Evolutionary conservation across 2,329 filamentous ascomycete species (phyloP), one percentile per base, ranked within the genome.

Genomic region (Scopulariopsis brevicaulis): DNA sequence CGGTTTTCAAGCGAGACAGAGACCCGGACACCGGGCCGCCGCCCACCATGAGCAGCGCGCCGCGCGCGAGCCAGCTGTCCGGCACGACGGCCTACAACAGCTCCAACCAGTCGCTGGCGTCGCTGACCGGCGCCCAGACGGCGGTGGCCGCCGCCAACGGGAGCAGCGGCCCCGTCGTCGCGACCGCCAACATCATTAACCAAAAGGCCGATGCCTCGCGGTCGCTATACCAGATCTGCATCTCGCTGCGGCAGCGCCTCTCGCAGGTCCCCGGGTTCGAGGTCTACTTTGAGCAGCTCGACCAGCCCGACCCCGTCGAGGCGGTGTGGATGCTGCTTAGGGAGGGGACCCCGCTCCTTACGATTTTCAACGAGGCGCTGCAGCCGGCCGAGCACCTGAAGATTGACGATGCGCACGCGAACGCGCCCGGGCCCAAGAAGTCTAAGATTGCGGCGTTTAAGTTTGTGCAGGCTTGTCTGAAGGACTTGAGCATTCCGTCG

Each of bases 181-280:
- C 91, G 60, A 90, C 88, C 60, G 82, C 89, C 70, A 96, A 96
- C 72, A 96, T 99, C 70, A 96, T 99, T 78, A 99, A 99, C 74
- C 89, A 93, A 72, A 89, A 90, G 70, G 94, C 92, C 69, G 92
- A 96, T 70, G 92, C 94, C 63, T 90, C 89, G 58, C 82, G 87
- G 60, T 96, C 92, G 12, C 83, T 99, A 25, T 99, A 96, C 72
- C 93, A 97, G 72, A 96, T 96, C 71, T 97, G 94, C 70, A 81
- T 96, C 64, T 85, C 86, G 57, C 78, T 97, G 61, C 90, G 89
- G 69, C 85, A 87, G 73, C 85, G 94, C 62, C 77, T 99, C 61
- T 80, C 85, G 58, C 86, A 87, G 63, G 91, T 97, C 10, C 91
- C 91, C 4, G 87, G 83, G 59, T 96, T 97, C 68, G 85, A 90